These are phyloP conservation scores for Aureobasidium vineae DNA, from an alignment of 2,329 filamentous ascomycete genomes.

Conservation along the genomic window DNA sequence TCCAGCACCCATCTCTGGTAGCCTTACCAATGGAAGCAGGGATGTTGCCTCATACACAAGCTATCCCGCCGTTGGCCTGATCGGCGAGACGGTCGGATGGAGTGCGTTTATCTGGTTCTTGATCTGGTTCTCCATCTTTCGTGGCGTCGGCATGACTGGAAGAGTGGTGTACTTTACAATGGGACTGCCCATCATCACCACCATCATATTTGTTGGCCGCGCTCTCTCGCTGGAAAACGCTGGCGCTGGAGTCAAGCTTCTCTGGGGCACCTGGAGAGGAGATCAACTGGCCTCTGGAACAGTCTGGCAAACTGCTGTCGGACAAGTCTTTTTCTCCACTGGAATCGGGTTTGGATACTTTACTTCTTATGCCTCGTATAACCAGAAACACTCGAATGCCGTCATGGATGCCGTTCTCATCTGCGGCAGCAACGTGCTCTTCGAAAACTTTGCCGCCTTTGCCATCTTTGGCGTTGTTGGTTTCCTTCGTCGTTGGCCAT, in stretches of 20 bases:
- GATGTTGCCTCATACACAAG: slow-evolving; percentile 47
- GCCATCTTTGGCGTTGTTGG: slow-evolving; percentile 59
- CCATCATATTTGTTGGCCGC: slow-evolving; percentile 56
- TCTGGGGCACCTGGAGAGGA: slow-evolving; percentile 52
- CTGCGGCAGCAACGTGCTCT: slow-evolving; percentile 55
- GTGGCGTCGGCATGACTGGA: slow-evolving; percentile 57
- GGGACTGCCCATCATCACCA: slow-evolving; percentile 58
- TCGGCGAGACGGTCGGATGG: slow-evolving; percentile 60
- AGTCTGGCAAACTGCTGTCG: slow-evolving; percentile 60
- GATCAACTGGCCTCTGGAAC: slow-evolving; percentile 51
- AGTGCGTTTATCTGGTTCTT: slow-evolving; percentile 59
- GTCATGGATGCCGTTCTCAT: slow-evolving; percentile 60
- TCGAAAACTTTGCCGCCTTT: slow-evolving; percentile 55
- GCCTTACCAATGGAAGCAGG: slow-evolving; percentile 36
- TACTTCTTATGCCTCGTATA: slow-evolving; percentile 59
- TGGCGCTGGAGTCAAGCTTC: slow-evolving; percentile 51
- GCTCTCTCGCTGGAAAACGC: slow-evolving; percentile 56
- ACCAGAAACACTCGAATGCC: slow-evolving; percentile 56
- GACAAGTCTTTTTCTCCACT: slow-evolving; percentile 61
- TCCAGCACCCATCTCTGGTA: slow-evolving; percentile 44
- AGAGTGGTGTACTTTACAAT: slow-evolving; percentile 63
- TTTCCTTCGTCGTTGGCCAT: slow-evolving; percentile 45
- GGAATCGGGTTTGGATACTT: slow-evolving; percentile 61
- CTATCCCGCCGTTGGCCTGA: slow-evolving; percentile 50
- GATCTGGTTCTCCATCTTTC: slow-evolving; percentile 60